Base-by-base conservation (phyloP, 495 filamentous ascomycete species). In the Hyaloscypha finlandica region DNA sequence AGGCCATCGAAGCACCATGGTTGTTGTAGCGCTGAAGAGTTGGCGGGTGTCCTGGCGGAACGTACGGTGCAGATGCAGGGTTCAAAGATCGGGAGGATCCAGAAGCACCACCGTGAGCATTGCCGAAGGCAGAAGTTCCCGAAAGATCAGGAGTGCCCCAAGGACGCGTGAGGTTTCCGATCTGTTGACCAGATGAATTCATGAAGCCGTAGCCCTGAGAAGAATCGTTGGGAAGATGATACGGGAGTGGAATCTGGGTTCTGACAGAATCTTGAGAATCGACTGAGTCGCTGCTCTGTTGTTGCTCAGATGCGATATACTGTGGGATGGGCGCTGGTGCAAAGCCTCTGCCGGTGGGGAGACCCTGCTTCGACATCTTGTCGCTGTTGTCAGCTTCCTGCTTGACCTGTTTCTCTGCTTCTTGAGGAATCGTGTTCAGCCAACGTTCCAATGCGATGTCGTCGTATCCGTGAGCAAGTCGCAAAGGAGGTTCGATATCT, bases 211-310 rank as follows among this genome's bases (percentile, higher is more conserved):
- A 53, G 42, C 42, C 42, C 4, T 48, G 42, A 31, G 60, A 54
- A 25, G 19, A 6, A 4, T 60, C n/a, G 19, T 20, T 60, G 2
- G 37, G 25, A 22, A 68, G 61, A 33, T 71, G 61, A 39, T 65
- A 68, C 4, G 69, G 59, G 16, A 68, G 52, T 19, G 69, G 69
- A 4, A 71, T 57, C 37, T 71, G 69, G 30, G 61, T 67, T 16
- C 25, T 22, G 61, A 68, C 59, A 6, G 65, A 65, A 14, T 71
- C 69, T 48, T 67, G 32, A 8, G 67, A 69, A 29, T 32, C 31
- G 22, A 55, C 56, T 6, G 69, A 71, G n/a, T 57, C 65, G 30
- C 39, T 67, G 20, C 54, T 60, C 8, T 53, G 30, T n/a, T 56
- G 53, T 56, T 31, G 53, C 53, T 56, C 53, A 56, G 29, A 25